phyloP scores from a whole-genome alignment of 495 filamentous ascomycete genomes.

The Cercophora sp. region DNA sequence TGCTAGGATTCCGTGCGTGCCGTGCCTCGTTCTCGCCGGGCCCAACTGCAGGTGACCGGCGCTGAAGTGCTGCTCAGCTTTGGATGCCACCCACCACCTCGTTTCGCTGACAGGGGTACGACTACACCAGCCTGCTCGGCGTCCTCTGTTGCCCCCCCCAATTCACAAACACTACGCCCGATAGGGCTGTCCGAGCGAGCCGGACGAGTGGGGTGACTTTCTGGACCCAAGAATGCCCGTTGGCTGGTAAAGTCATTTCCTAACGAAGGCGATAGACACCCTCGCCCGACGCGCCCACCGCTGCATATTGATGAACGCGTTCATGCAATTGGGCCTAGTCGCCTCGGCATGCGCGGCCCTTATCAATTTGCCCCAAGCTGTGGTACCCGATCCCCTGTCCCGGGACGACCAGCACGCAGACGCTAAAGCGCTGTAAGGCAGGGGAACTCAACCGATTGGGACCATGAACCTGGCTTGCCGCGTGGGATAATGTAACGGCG shows the following conservation, averaged over 20 bases:
- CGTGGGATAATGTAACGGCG: background rate
- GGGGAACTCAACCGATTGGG: background rate
- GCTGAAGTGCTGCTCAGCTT: background rate
- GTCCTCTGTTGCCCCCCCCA: background rate
- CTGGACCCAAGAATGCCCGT: background rate
- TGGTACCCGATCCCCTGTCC: background rate
- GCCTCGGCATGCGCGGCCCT: background rate
- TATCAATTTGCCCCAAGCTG: background rate
- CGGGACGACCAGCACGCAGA: background rate
- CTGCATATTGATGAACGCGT: background rate
- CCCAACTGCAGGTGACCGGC: conserved; percentile 3
- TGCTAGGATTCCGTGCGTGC: background rate
- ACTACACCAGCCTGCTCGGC: background rate
- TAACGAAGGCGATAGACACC: background rate
- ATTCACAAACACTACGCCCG: background rate
- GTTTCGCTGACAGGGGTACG: too few species aligned
- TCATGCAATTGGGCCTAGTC: background rate
- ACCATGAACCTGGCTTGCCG: background rate
- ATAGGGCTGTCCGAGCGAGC: conserved; percentile 4
- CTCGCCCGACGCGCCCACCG: too few species aligned
- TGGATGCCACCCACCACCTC: background rate
- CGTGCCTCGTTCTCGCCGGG: background rate
- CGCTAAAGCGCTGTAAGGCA: background rate
- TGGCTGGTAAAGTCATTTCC: background rate
- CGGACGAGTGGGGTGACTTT: conserved; percentile 1